Base-by-base conservation (phyloP, 805 yeast species). In the Ogataea paraovalis region DNA sequence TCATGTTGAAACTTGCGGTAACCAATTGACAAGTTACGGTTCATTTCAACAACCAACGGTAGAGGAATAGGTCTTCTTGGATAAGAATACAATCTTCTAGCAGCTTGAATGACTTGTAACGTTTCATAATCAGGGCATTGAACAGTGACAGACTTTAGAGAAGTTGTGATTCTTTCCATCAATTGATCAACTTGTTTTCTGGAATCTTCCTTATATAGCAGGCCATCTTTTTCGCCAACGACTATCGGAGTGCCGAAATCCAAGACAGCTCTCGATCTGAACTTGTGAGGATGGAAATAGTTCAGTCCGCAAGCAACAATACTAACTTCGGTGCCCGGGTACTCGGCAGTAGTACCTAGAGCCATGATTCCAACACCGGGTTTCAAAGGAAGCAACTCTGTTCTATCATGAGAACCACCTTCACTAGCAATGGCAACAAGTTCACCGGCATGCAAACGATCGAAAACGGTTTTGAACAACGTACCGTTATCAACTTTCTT, bases 341-440 rank as follows among this genome's bases (percentile, higher is more conserved):
- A 60, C 54, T 82, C 76, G 9, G 82, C 84, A 72, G 87, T 79
- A 12, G 98, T 89, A 3, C 99, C 99, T 27, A 92, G 72, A 0
- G 97, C 99, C 98, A 92, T 94, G 47, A 92, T 86, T 3, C 96
- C 97, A 10, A 94, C 97, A 48, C 99, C 99, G 0, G 98, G 97
- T 63, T 94, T 94, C 55, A 92, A 72, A 0, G 98, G 99, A 44
- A 94, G 74, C 51, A 92, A 68, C 47, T 89, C 92, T 1, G 98
- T 82, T 54, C 98, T 76, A 64, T 92, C 99, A 61, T 92, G 99
- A n/a, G 97, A 90, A 2, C 99, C 99, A 48, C 99, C 99, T 71
- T 94, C 99, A 4, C 98, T 97, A 66, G 91, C 95, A 49, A 94
- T 91, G 9, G 97, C 97, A 39, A 92, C 72, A 49, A 94, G 80